Evolutionary conservation across 345 rosid species (phyloP).

Genomic region (Pistacia integerrima): DNA sequence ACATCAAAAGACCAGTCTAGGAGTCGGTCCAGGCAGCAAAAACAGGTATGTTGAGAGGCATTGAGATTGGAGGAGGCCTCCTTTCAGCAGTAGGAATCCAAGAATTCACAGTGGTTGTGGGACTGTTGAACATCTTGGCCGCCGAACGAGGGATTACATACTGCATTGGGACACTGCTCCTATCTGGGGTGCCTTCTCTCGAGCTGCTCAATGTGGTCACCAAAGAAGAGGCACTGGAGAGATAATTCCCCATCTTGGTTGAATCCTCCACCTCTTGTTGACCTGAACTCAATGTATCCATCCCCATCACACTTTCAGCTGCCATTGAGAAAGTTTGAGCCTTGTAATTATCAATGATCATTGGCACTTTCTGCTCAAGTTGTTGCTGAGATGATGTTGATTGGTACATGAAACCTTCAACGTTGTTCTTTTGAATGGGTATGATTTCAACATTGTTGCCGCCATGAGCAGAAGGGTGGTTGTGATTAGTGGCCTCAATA

Average conservation of each 20-base stretch:
- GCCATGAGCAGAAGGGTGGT: slow-evolving; percentile 25
- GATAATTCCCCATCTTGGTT: slow-evolving; percentile 36
- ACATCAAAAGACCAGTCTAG: slow-evolving; percentile 27
- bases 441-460: slow-evolving; percentile 25
- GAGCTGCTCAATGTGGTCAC: slow-evolving; percentile 59
- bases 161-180: slow-evolving; percentile 45
- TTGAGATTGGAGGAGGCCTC: slow-evolving; percentile 43
- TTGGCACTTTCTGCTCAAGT: slow-evolving; percentile 30
- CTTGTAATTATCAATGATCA: slow-evolving; percentile 22
- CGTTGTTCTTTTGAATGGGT: slow-evolving; percentile 25
- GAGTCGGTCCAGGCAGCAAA: slow-evolving; percentile 89
- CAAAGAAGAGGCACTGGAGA: slow-evolving; percentile 54
- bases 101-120: slow-evolving; percentile 39
- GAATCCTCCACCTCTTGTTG: slow-evolving; percentile 39
- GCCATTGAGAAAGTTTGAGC: slow-evolving; percentile 36
- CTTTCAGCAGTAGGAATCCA: slow-evolving; percentile 63
- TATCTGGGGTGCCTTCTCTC: slow-evolving; percentile 62
- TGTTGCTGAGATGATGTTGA: slow-evolving; percentile 33
- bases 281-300: slow-evolving; percentile 14
- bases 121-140: slow-evolving; percentile 45
- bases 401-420: slow-evolving; percentile 26
- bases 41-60: slow-evolving; percentile 67
- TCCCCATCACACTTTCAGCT: slow-evolving; percentile 31
- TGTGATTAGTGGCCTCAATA: slow-evolving; percentile 21
- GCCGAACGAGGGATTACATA: slow-evolving; percentile 54